Evolutionary conservation across 192 early-diverging fungal species (phyloP).

Genomic region (Linnemannia hyalina): DNA sequence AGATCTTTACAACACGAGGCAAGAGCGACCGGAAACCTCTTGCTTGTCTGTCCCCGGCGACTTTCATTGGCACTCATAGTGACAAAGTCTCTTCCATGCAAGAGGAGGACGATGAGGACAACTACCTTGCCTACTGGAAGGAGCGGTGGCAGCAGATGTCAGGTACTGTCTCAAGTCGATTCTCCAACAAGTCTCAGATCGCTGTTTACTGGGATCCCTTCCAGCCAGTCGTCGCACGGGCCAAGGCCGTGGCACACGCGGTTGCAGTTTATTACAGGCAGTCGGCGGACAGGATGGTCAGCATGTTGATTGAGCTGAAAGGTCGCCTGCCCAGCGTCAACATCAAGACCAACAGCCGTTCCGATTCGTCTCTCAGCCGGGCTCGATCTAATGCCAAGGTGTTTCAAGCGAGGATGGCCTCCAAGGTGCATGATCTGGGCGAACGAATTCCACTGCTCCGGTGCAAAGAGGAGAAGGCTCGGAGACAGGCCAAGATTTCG

Average conservation of each 20-base stretch:
- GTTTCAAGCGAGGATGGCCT: not conserved
- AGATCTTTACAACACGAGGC: conserved; percentile 33
- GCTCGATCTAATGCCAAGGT: conserved; percentile 32
- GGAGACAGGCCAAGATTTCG: not conserved
- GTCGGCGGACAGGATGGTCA: not conserved
- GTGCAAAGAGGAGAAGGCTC: not conserved
- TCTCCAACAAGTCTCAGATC: not conserved
- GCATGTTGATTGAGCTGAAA: not conserved
- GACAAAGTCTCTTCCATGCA: not conserved
- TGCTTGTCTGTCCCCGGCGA: conserved; percentile 7
- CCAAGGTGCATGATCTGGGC: not conserved
- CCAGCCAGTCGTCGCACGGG: not conserved
- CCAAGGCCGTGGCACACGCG: not conserved
- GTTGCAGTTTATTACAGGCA: not conserved
- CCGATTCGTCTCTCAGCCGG: not conserved
- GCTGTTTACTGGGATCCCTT: not conserved
- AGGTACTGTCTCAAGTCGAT: not conserved
- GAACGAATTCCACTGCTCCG: not conserved
- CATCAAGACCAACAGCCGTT: not conserved
- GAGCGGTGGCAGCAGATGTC: conserved; percentile 8
- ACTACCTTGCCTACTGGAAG: conserved; percentile 18
- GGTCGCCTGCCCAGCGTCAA: not conserved
- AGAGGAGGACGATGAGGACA: conserved; percentile 2
- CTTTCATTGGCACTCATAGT: not conserved
- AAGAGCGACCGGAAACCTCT: not conserved